Conservation (phyloP, 345 rosid genomes). For the Heritiera littoralis region DNA sequence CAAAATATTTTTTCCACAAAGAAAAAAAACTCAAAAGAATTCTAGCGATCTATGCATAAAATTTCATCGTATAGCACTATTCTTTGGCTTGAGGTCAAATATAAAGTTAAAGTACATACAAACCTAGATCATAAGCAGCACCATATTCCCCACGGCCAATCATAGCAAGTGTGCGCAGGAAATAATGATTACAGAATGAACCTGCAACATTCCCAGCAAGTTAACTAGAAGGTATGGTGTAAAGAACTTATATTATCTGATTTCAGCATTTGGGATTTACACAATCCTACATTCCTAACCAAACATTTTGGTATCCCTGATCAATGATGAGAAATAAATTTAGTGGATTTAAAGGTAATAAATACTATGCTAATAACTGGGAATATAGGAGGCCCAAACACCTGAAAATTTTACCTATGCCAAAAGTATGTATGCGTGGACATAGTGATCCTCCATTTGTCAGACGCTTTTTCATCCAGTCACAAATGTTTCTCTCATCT, state of each 20-base stretch:
- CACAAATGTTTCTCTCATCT: slow-evolving; percentile 83
- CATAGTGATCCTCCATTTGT: slow-evolving; percentile 38
- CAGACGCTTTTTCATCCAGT: slow-evolving; percentile 57
- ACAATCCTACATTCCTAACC: background rate
- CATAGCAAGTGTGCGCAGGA: slow-evolving; percentile 72
- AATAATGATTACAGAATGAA: slow-evolving; percentile 85
- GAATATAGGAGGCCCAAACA: background rate
- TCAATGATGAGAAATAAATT: background rate
- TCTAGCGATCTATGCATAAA: background rate
- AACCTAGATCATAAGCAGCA: slow-evolving; percentile 68
- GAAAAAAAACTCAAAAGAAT: background rate
- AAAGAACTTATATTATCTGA: slow-evolving; percentile 4
- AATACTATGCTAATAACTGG: background rate
- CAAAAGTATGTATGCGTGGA: slow-evolving; percentile 68
- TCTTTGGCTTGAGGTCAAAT: background rate
- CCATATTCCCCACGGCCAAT: slow-evolving; percentile 71
- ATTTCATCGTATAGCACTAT: background rate
- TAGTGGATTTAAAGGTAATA: background rate
- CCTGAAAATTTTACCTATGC: slow-evolving; percentile 49
- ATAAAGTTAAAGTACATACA: slow-evolving; percentile 16
- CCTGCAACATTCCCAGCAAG: slow-evolving; percentile 50
- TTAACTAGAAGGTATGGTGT: slow-evolving; percentile 2
- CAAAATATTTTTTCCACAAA: background rate
- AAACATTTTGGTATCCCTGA: background rate
- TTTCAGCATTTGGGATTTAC: background rate